Percentiles rank a stretch among this genome's conserved stretches.
phyloP scores from a whole-genome alignment of 768 basidiomycete species.

The Candolleomyces efflorescens region DNA sequence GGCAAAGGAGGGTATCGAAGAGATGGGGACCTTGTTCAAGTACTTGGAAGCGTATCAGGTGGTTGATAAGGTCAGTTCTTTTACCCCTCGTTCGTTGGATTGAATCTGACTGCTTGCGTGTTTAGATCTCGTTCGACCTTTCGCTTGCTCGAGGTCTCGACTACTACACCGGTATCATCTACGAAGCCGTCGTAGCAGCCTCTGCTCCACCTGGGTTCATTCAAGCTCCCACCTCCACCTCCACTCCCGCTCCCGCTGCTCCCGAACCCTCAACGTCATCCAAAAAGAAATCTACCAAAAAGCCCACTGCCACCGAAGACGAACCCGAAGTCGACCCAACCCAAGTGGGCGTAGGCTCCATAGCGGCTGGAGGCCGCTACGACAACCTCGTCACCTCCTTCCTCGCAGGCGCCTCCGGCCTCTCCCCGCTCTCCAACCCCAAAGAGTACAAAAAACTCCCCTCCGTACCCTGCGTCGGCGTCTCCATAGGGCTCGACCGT shows the following conservation, averaged over 20 bases:
- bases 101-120: background rate
- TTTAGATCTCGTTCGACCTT: conserved; percentile 90
- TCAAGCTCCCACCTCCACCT: conserved; percentile 44
- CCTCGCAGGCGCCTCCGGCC: conserved; percentile 72
- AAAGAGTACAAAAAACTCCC: conserved; percentile 54
- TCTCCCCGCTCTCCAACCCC: conserved; percentile 26
- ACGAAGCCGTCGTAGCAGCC: conserved; percentile 90
- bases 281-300: conserved; percentile 33
- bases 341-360: conserved; percentile 94
- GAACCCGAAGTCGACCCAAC: conserved; percentile 92
- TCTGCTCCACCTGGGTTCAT: conserved; percentile 88
- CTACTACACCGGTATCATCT: conserved; percentile 98
- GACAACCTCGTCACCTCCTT: conserved; percentile 95
- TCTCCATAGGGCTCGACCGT: conserved; percentile 90
- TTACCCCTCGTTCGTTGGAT: background rate
- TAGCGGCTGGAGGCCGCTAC: conserved; percentile 97
- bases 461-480: conserved; percentile 83
- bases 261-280: conserved; percentile 13
- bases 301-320: conserved; percentile 35
- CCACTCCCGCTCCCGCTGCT: conserved; percentile 21
- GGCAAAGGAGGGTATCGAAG: conserved; percentile 78
- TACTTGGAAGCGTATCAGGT: conserved; percentile 81
- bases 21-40: conserved; percentile 83
- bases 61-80: conserved; percentile 57
- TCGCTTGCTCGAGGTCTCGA: conserved; percentile 97